Evolutionary conservation across 192 early-diverging fungal genomes (phyloP).

Genomic region (Glomus cerebriforme): DNA sequence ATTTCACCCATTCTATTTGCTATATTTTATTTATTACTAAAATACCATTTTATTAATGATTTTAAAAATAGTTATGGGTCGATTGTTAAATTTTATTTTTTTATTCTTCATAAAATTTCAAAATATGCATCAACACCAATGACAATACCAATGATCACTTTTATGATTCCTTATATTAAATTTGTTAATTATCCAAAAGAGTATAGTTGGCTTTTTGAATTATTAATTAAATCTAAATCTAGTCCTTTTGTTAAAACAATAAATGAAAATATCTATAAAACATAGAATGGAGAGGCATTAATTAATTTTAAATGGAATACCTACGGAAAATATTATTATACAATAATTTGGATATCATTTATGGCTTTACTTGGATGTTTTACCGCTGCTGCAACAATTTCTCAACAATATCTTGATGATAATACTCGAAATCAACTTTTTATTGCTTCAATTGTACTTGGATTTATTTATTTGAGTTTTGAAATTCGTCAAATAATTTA

Average conservation of each 20-base stretch:
- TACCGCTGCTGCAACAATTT: background rate
- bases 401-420: background rate
- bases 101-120: too few relatives aligned
- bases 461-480: background rate
- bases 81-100: too few relatives aligned
- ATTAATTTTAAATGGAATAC: constrained; percentile 5
- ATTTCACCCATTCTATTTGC: too few relatives aligned
- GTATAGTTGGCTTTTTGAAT: background rate
- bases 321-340: constrained; percentile 6
- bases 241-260: background rate
- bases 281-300: background rate
- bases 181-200: background rate
- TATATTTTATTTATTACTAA: too few relatives aligned
- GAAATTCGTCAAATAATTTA: too few relatives aligned
- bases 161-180: background rate
- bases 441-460: background rate
- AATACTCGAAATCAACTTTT: background rate
- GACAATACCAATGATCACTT: background rate
- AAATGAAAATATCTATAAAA: background rate
- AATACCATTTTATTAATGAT: too few relatives aligned
- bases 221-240: background rate
- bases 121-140: too few relatives aligned
- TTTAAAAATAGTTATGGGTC: too few relatives aligned
- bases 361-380: background rate
- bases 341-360: background rate